A percentile compares a stretch with the other conserved stretches of the same genome.
phyloP scores from a whole-genome alignment of 306 rosid species.

The Corylus americana region DNA sequence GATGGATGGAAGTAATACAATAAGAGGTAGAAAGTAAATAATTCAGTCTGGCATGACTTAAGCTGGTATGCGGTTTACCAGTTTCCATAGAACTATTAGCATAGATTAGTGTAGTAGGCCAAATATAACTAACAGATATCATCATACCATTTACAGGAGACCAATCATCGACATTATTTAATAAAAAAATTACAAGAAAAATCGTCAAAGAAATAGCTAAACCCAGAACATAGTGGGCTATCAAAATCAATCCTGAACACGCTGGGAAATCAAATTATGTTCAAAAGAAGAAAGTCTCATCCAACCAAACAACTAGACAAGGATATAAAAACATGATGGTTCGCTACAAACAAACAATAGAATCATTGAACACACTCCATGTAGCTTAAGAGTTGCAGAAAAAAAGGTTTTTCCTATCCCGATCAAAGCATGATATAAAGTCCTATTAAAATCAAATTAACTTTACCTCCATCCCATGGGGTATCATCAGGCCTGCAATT shows the following conservation, averaged over 20 bases:
- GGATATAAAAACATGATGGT: slow-evolving; percentile 5
- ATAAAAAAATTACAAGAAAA: neutral
- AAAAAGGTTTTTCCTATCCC: neutral
- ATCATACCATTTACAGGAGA: neutral
- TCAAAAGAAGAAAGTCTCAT: neutral
- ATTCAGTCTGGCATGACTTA: neutral
- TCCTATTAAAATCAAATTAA: slow-evolving; percentile 19
- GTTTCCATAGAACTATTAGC: slow-evolving; percentile 6
- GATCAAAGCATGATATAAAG: slow-evolving; percentile 12
- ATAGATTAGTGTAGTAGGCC: slow-evolving; percentile 5
- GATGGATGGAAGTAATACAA: neutral
- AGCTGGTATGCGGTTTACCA: neutral
- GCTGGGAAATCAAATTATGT: neutral
- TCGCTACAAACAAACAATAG: neutral
- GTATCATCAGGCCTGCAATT: slow-evolving; percentile 93
- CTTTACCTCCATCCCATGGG: slow-evolving; percentile 97
- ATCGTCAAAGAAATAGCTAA: neutral
- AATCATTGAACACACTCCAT: neutral
- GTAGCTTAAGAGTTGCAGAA: slow-evolving; percentile 3
- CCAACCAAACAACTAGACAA: neutral
- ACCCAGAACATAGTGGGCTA: neutral
- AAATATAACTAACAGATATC: neutral
- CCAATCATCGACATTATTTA: neutral
- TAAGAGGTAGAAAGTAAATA: neutral
- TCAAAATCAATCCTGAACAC: neutral